Evolutionary conservation across 1,139 yeast species (phyloP).

Genomic region (Yamadazyma oceani): DNA sequence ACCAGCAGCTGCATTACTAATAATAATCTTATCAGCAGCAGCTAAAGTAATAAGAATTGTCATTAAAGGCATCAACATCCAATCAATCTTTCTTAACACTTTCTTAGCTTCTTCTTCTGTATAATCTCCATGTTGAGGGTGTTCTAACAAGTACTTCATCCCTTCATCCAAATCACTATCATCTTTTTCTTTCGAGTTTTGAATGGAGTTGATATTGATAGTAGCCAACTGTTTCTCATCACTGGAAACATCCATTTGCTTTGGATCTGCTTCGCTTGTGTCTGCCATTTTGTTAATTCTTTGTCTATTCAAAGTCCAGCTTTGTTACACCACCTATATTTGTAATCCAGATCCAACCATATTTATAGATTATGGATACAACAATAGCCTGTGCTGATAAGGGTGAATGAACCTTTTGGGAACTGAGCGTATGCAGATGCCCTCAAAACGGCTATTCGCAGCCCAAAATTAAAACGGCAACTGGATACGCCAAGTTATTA

Average conservation of each 20-base stretch:
- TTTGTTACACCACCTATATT: too few relatives aligned
- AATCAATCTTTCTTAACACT: slow-evolving; percentile 24
- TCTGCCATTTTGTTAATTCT: background rate
- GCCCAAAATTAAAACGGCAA: too few relatives aligned
- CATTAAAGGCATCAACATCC: slow-evolving; percentile 19
- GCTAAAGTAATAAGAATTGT: slow-evolving; percentile 16
- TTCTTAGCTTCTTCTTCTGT: slow-evolving; percentile 21
- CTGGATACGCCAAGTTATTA: too few relatives aligned
- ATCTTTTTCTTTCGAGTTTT: slow-evolving; percentile 3
- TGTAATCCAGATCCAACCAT: too few relatives aligned
- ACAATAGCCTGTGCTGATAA: too few relatives aligned
- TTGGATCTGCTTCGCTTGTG: too few relatives aligned
- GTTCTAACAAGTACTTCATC: slow-evolving; percentile 18
- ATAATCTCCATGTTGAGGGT: slow-evolving; percentile 21
- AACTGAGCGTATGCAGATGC: too few relatives aligned
- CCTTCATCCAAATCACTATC: slow-evolving; percentile 21
- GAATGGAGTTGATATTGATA: slow-evolving; percentile 6
- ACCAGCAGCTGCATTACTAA: slow-evolving; percentile 41
- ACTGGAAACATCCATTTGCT: background rate
- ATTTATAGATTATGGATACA: too few relatives aligned
- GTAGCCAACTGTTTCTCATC: slow-evolving; percentile 2
- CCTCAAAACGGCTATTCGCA: too few relatives aligned
- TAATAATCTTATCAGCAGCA: slow-evolving; percentile 20
- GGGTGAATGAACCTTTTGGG: too few relatives aligned
- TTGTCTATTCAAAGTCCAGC: too few relatives aligned